Base-by-base conservation (phyloP, 352 stramenopile genomes). In the Phytophthora cactorum region DNA sequence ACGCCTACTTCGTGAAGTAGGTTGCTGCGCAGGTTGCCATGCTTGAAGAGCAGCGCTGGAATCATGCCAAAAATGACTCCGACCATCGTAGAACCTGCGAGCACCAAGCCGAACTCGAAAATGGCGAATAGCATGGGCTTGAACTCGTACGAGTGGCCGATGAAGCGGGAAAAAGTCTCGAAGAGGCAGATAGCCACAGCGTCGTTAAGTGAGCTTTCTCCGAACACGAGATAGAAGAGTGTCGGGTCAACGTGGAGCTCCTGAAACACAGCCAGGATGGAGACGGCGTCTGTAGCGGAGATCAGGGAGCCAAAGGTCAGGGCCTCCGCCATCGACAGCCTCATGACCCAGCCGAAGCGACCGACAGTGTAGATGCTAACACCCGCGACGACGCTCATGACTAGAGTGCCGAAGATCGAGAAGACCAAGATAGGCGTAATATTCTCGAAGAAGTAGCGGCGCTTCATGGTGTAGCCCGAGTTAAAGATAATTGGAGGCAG, bases 401-500 rank as follows among this genome's bases (percentile, higher is more conserved):
- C 86, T 29, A 96, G 82, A 4, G 94, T 98, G 8, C 94, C 95
- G 22, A 95, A 59, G 59, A 97, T 90, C 36, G 94, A 95, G 75
- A 91, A 98, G 14, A 95, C 86, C 15, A 95, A 70, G 59, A 98
- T 98, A 2, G 92, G 85, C 17, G 66, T 80, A 63, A 98, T 90
- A 71, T 98, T 95, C 53, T 93, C 83, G 61, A 98, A 97, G 59
- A 98, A 98, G 54, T 97, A 89, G 39, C 93, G 85, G 56, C 85
- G 84, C 67, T 97, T 95, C 76, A 98, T 91, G 17, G 91, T 91
- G 80, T 96, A 98, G 15, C 84, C 94, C 27, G 86, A 97, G 77
- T 98, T 98, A 81, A 98, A 98, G 60, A 98, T 97, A 62, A 98
- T 98, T 15, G 93, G 94, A 12, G 96, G 95, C 8, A 98, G 79